Evolutionary conservation across 352 stramenopile genomes (phyloP).

Genomic region (Globisporangium parvum): DNA sequence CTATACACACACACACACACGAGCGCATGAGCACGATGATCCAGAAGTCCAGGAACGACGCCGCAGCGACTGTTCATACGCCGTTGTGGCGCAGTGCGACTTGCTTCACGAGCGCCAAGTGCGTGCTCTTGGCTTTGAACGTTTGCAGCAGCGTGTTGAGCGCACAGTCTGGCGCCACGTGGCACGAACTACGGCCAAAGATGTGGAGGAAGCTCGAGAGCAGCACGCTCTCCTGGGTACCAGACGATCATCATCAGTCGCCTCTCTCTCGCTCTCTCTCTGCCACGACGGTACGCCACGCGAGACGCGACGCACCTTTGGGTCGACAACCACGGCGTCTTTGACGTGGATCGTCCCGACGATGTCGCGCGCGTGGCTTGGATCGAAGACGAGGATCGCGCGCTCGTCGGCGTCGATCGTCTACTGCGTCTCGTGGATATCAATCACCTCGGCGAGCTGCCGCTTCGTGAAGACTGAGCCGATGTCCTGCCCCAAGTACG

Average conservation of each 20-base stretch:
- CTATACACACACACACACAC: no score
- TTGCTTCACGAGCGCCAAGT: slow-evolving; percentile 93
- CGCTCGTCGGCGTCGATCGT: slow-evolving; percentile 93
- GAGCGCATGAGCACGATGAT: neutral
- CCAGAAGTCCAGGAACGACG: neutral
- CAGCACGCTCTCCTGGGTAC: slow-evolving; percentile 49
- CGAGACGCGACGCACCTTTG: slow-evolving; percentile 75
- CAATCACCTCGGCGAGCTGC: slow-evolving; percentile 94
- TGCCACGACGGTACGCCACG: neutral
- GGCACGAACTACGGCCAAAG: slow-evolving; percentile 51
- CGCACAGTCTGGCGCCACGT: slow-evolving; percentile 88
- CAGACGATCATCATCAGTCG: neutral
- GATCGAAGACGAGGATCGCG: slow-evolving; percentile 89
- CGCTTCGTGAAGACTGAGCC: slow-evolving; percentile 93
- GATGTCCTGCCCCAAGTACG: slow-evolving; percentile 90
- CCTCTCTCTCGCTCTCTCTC: neutral
- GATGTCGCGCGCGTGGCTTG: slow-evolving; percentile 82
- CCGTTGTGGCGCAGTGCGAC: no score
- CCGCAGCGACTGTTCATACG: slow-evolving; percentile 48
- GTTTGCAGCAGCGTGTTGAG: slow-evolving; percentile 91
- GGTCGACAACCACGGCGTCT: slow-evolving; percentile 98
- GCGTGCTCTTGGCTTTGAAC: slow-evolving; percentile 91
- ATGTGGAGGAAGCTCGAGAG: slow-evolving; percentile 66
- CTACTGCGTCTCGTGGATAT: slow-evolving; percentile 94
- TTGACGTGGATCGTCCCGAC: slow-evolving; percentile 98